Evolutionary conservation across 2,329 filamentous ascomycete species (phyloP), one percentile per base, ranked within the genome.

Genomic region (Pseudonectria buxi): DNA sequence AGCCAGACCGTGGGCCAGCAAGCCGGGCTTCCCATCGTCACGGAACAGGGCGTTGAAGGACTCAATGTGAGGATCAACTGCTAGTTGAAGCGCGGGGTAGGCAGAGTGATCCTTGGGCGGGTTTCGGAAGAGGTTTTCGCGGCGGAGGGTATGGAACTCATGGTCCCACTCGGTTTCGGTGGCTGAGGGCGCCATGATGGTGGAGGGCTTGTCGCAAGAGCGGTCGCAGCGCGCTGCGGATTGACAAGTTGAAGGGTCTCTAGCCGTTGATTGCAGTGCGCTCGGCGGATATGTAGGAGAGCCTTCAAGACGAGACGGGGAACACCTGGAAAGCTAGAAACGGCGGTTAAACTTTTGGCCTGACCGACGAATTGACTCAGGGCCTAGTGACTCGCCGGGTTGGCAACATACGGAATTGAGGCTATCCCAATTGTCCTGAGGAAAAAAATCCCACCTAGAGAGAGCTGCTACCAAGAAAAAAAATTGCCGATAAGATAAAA

Each of bases 11-110:
- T 86, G 80, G 32, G 83, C 76, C 35, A 98, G 55, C 39, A 79
- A 58, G 28, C 69, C 62, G 11, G 57, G 59, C 45, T 61, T 64
- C 32, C 85, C 86, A 61, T 82, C 74, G 39, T 74, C 70, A 24
- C 80, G 76, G 57, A 95, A 94, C 31, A 96, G 72, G 34, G 81
- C 81, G 68, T 98, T 95, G 76, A 95, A 98, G 6, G 92, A 92
- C 55, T 95, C 82, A 51, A 96, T 83, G 62, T 98, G 92, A 32
- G 92, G 92, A 47, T 85, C 74, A 40, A 96, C 81, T n/a, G 90
- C 86, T 42, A 76, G 76, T 52, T 89, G 83, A 31, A 98, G 77
- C 14, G 84, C 76, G 11, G 92, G 92, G 56, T 94, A 96, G 40
- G 90, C 87, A 9, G 84, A 84, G 50, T 78, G 83, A 58, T 96